Evolutionary conservation across 805 yeast genomes (phyloP).

Genomic region (Candida vartiovaarae): DNA sequence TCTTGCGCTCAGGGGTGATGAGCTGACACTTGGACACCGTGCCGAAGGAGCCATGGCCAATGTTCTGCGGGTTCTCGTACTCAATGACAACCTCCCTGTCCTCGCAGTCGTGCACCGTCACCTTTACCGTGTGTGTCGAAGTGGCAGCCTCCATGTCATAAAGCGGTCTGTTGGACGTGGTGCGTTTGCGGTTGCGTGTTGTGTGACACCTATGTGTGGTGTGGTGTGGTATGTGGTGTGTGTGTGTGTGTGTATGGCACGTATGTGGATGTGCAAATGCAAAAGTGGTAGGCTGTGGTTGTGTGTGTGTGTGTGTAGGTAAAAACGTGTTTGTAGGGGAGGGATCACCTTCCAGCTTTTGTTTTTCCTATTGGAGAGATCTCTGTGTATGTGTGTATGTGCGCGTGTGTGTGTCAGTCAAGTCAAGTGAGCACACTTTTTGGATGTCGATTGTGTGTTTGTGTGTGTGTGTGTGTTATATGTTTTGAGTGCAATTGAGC

Average conservation of each 20-base stretch:
- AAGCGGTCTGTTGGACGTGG: background rate
- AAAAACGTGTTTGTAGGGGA: too few species aligned
- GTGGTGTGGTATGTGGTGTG: background rate
- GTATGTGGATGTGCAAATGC: background rate
- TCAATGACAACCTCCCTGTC: slow-evolving; percentile 39
- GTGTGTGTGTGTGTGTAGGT: background rate
- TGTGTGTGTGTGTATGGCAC: too few species aligned
- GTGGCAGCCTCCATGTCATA: background rate
- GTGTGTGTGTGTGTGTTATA: too few species aligned
- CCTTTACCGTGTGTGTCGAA: background rate
- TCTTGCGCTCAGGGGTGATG: slow-evolving; percentile 55
- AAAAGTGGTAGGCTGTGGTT: background rate
- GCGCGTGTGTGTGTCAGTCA: too few species aligned
- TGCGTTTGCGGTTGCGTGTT: too few species aligned
- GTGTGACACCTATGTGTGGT: too few species aligned
- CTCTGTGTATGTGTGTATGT: too few species aligned
- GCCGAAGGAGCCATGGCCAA: slow-evolving; percentile 99
- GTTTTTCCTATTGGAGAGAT: background rate
- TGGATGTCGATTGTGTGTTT: too few species aligned
- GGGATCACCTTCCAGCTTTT: background rate
- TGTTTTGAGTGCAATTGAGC: too few species aligned
- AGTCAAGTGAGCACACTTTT: too few species aligned
- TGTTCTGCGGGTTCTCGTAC: slow-evolving; percentile 80
- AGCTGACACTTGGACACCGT: slow-evolving; percentile 89
- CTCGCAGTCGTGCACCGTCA: slow-evolving; percentile 7